A percentile compares a stretch with the other conserved stretches of the same genome.
These are phyloP conservation scores for Stephania japonica DNA, from an alignment of 164 flowering plant genomes.

Conservation along the genomic window DNA sequence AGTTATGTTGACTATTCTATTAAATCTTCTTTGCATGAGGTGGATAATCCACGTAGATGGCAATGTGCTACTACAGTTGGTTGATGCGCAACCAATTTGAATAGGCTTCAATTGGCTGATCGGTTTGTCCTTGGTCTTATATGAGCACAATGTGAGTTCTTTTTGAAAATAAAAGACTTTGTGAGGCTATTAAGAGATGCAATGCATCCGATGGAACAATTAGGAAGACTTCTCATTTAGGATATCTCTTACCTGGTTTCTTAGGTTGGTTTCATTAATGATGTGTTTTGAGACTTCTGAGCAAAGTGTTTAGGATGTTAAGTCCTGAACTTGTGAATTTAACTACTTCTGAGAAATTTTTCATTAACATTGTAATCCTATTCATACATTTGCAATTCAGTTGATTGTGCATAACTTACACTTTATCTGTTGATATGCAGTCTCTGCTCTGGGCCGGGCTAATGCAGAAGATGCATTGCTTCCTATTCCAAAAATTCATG, in stretches of 20 bases:
- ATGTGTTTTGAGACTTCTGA: constrained; percentile 1
- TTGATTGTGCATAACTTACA: constrained; percentile 13
- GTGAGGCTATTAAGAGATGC: background rate
- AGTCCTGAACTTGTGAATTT: background rate
- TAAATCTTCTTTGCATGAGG: background rate
- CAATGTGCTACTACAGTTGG: background rate
- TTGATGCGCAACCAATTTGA: background rate
- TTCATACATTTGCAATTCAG: background rate
- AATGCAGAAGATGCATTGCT: constrained; percentile 79
- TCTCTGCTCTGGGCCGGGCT: constrained; percentile 80
- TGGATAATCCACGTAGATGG: background rate
- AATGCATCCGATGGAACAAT: background rate
- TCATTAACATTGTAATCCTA: background rate
- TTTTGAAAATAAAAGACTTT: background rate
- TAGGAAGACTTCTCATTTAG: background rate
- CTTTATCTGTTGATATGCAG: constrained; percentile 33
- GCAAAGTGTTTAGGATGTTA: background rate
- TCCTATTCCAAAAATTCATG: constrained; percentile 58
- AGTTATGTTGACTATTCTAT: background rate
- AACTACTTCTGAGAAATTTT: background rate
- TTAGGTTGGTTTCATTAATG: background rate
- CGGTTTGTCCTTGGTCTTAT: background rate
- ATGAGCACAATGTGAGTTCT: background rate
- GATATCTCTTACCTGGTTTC: background rate
- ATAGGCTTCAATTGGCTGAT: background rate